These are phyloP conservation scores for Aspergillus caelatus DNA, from an alignment of 2,329 filamentous ascomycete genomes.

Conservation along the genomic window DNA sequence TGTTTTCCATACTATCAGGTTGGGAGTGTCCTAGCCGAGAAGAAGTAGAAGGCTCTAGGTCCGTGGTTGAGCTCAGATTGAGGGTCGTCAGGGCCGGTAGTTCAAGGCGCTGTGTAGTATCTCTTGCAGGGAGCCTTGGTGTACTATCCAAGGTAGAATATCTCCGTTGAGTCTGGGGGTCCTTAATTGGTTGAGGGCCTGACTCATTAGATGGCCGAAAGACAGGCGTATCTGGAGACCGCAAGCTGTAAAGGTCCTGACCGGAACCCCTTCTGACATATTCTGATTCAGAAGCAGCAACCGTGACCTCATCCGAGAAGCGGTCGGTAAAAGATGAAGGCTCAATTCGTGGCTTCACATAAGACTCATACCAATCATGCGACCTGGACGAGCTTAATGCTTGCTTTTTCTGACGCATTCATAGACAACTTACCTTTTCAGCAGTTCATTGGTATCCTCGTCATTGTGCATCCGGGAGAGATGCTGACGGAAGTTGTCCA, in stretches of 20 bases:
- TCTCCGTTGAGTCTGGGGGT: not conserved
- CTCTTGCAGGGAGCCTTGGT: not conserved
- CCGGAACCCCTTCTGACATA: not conserved
- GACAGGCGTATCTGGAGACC: constrained; percentile 8
- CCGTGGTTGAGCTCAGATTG: constrained; percentile 14
- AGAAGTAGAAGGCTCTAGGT: constrained; percentile 9
- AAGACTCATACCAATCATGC: constrained; percentile 38
- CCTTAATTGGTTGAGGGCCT: not conserved
- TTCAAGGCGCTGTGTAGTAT: constrained; percentile 13
- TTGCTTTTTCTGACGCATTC: not conserved
- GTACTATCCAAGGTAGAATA: not conserved
- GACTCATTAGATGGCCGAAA: constrained; percentile 5
- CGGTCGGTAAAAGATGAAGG: constrained; percentile 19
- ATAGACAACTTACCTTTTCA: constrained; percentile 48
- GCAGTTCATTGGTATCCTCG: constrained; percentile 47
- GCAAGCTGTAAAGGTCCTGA: constrained; percentile 7
- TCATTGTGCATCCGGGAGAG: constrained; percentile 67
- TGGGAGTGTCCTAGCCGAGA: constrained; percentile 9
- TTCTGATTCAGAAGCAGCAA: constrained; percentile 15
- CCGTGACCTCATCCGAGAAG: not conserved
- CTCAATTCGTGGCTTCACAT: constrained; percentile 24
- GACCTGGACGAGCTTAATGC: constrained; percentile 26
- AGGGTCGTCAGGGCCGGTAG: constrained; percentile 16
- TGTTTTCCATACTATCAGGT: constrained; percentile 21
- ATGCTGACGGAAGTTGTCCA: constrained; percentile 86